These are phyloP conservation scores for Durio zibethinus DNA, from an alignment of 345 rosid species.

Conservation along the genomic window DNA sequence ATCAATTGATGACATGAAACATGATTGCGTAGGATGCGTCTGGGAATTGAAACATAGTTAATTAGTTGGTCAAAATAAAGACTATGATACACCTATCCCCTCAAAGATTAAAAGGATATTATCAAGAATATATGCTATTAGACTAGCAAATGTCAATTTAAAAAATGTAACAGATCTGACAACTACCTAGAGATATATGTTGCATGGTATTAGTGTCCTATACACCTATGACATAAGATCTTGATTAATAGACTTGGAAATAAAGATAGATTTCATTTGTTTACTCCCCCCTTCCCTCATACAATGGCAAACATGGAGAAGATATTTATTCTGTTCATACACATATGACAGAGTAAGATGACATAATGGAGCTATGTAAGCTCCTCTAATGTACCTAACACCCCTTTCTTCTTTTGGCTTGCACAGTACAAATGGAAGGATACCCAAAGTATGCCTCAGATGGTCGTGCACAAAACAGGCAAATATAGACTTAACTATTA, in stretches of 20 bases:
- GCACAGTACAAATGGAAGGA: neutral
- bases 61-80: constrained; percentile 9
- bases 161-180: neutral
- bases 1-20: constrained; percentile 99
- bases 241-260: neutral
- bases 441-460: neutral
- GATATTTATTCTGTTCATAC: neutral
- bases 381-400: neutral
- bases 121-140: neutral
- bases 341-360: neutral
- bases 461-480: neutral
- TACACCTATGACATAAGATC: neutral
- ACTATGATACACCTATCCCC: neutral
- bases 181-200: neutral
- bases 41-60: constrained; percentile 31
- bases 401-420: neutral
- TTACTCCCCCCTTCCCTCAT: neutral
- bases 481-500: neutral
- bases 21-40: constrained; percentile 99
- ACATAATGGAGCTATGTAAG: neutral
- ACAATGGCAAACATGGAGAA: neutral
- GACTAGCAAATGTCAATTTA: neutral
- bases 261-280: neutral
- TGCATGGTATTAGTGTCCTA: too few species aligned
- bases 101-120: neutral